These are phyloP conservation scores for Taxawa tesnikishii DNA, from an alignment of 2,329 filamentous ascomycete species.

Conservation along the genomic window DNA sequence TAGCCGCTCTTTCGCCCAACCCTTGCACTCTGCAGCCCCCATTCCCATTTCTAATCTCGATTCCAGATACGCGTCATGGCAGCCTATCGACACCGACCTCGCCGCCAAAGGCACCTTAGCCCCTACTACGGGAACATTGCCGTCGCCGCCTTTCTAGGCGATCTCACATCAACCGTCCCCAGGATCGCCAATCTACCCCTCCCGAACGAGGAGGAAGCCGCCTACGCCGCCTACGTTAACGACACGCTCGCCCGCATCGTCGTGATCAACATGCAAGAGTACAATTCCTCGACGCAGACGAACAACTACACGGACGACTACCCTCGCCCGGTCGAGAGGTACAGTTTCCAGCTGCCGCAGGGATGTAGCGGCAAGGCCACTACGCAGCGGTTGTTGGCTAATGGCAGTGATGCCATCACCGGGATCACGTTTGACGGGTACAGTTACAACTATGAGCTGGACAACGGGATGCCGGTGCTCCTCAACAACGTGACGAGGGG, in stretches of 20 bases:
- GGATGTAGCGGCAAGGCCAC: constrained; percentile 15
- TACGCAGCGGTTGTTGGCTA: constrained; percentile 43
- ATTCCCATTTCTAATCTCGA: neutral
- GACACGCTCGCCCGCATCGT: constrained; percentile 35
- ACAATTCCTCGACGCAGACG: constrained; percentile 32
- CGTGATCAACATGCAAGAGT: constrained; percentile 45
- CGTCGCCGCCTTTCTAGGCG: constrained; percentile 43
- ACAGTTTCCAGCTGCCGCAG: constrained; percentile 29
- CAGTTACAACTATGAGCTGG: constrained; percentile 50
- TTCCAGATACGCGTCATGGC: constrained; percentile 42
- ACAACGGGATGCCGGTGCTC: constrained; percentile 39
- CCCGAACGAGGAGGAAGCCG: constrained; percentile 29
- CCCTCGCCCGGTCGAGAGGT: constrained; percentile 24
- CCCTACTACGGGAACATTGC: constrained; percentile 53
- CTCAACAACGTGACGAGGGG: constrained; percentile 43
- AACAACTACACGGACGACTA: constrained; percentile 30
- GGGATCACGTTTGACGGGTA: constrained; percentile 50
- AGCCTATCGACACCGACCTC: constrained; percentile 40
- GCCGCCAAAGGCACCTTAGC: constrained; percentile 45
- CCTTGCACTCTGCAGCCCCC: neutral
- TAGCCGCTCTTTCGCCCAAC: too few species aligned
- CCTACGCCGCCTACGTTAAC: constrained; percentile 44
- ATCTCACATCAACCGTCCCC: constrained; percentile 23
- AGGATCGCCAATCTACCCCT: constrained; percentile 37
- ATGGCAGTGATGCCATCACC: constrained; percentile 51